A percentile compares a stretch with the other conserved stretches of the same genome.
Conservation (phyloP, 257 asterid species). For the Scutellaria barbata region DNA sequence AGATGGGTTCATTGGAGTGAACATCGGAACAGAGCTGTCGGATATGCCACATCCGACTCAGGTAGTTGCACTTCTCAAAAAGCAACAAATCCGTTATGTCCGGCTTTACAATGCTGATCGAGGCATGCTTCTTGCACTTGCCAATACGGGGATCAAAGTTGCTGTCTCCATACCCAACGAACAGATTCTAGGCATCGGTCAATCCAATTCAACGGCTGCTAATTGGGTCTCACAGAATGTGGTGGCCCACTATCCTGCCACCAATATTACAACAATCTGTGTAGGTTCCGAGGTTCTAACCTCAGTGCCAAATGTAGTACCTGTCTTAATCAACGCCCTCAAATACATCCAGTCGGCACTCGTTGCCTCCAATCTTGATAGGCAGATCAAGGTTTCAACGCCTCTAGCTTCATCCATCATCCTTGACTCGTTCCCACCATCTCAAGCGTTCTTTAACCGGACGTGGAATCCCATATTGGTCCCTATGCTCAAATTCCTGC, state of each 20-base stretch:
- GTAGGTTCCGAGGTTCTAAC: constrained; percentile 84
- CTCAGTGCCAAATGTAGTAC: constrained; percentile 65
- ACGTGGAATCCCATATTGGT: constrained; percentile 57
- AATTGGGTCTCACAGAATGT: constrained; percentile 84
- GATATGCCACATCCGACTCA: constrained; percentile 94
- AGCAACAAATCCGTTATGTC: constrained; percentile 68
- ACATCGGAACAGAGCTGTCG: constrained; percentile 76
- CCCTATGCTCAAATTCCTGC: constrained; percentile 71
- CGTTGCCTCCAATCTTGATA: constrained; percentile 73
- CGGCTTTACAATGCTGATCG: constrained; percentile 76
- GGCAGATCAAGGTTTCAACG: constrained; percentile 72
- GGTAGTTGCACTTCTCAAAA: constrained; percentile 79
- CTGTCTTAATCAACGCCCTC: constrained; percentile 65
- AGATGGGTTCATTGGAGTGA: constrained; percentile 77
- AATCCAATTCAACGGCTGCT: constrained; percentile 83
- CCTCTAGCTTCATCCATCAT: constrained; percentile 77
- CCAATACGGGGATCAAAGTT: constrained; percentile 75
- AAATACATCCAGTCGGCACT: constrained; percentile 77
- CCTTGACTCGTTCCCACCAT: constrained; percentile 79
- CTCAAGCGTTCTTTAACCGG: constrained; percentile 81
- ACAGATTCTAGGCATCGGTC: constrained; percentile 73
- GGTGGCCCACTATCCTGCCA: constrained; percentile 73
- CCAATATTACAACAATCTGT: constrained; percentile 72
- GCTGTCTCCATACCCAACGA: constrained; percentile 75
- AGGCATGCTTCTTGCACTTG: constrained; percentile 85